A percentile compares a stretch with the other conserved stretches of the same genome.
Evolutionary conservation across 768 basidiomycete species (phyloP).

Genomic region (Tricholoma sp.): DNA sequence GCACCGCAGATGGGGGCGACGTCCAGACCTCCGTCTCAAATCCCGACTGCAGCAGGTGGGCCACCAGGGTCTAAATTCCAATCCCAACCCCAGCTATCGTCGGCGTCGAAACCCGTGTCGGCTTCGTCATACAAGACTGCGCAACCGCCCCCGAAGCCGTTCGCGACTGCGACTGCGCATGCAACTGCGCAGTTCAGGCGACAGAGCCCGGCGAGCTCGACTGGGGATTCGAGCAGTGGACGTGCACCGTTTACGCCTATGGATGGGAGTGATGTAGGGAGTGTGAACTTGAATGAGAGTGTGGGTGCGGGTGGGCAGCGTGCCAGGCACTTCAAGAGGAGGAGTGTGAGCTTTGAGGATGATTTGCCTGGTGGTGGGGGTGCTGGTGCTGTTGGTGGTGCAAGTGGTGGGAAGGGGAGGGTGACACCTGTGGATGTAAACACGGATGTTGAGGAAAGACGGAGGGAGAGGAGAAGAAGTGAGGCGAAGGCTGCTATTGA

Average conservation of each 20-base stretch:
- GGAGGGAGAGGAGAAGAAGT: slow-evolving; percentile 68
- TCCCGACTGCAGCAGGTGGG: no score
- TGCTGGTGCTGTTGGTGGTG: slow-evolving; percentile 11
- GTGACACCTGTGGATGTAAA: slow-evolving; percentile 47
- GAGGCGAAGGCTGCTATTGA: slow-evolving; percentile 88
- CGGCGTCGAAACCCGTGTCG: neutral
- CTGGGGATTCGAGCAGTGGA: slow-evolving; percentile 79
- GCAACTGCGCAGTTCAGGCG: slow-evolving; percentile 26
- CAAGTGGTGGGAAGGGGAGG: slow-evolving; percentile 21
- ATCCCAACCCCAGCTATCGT: neutral
- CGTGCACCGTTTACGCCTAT: slow-evolving; percentile 70
- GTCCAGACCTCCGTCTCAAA: no score
- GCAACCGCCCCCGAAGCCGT: slow-evolving; percentile 49
- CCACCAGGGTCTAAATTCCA: neutral
- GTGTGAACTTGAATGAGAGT: slow-evolving; percentile 10
- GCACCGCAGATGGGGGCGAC: no score
- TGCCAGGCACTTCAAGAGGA: slow-evolving; percentile 39
- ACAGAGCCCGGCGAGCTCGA: slow-evolving; percentile 79
- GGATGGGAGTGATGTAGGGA: slow-evolving; percentile 66
- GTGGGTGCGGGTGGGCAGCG: slow-evolving; percentile 26
- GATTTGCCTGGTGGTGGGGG: slow-evolving; percentile 20
- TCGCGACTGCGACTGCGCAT: slow-evolving; percentile 25
- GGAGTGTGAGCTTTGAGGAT: slow-evolving; percentile 71
- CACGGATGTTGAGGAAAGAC: slow-evolving; percentile 51
- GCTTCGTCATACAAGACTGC: neutral